A percentile compares a stretch with the other conserved stretches of the same genome.
Conservation (phyloP, 2,329 filamentous ascomycete species). For the Salinomyces thailandicus region DNA sequence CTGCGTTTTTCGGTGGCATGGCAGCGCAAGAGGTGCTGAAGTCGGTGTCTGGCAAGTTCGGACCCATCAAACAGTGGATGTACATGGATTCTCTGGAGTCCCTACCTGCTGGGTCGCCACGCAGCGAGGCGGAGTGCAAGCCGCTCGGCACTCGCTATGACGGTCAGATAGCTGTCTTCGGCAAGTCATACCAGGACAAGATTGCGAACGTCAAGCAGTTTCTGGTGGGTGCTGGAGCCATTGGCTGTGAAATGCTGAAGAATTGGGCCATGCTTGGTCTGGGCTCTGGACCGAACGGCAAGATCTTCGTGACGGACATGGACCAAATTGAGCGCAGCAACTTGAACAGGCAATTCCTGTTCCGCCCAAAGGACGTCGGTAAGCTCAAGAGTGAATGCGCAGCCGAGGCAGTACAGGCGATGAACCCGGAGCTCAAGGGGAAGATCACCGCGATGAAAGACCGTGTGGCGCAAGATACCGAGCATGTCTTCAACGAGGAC, state of each 20-base stretch:
- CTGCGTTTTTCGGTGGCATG: slow-evolving; percentile 88
- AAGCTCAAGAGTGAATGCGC: slow-evolving; percentile 95
- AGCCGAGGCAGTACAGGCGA: slow-evolving; percentile 74
- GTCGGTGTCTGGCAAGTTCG: slow-evolving; percentile 94
- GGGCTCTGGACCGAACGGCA: slow-evolving; percentile 75
- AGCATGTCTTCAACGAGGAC: slow-evolving; percentile 84
- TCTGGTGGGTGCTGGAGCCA: slow-evolving; percentile 89
- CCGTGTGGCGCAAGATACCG: slow-evolving; percentile 81
- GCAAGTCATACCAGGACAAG: slow-evolving; percentile 87
- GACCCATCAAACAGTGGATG: slow-evolving; percentile 88
- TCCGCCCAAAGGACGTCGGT: slow-evolving; percentile 86
- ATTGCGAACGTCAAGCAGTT: slow-evolving; percentile 84
- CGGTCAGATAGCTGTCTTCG: slow-evolving; percentile 93
- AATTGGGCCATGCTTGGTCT: slow-evolving; percentile 99
- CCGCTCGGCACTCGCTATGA: slow-evolving; percentile 82
- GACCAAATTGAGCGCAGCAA: slow-evolving; percentile 99
- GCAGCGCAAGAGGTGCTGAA: slow-evolving; percentile 90
- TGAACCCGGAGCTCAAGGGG: slow-evolving; percentile 86
- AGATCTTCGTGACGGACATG: slow-evolving; percentile 91
- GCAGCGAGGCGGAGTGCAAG: slow-evolving; percentile 80
- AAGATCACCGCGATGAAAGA: slow-evolving; percentile 83
- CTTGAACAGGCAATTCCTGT: slow-evolving; percentile 92
- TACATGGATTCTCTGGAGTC: slow-evolving; percentile 99
- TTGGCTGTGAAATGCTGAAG: slow-evolving; percentile 98
- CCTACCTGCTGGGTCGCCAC: slow-evolving; percentile 60